Conservation (phyloP, 371 early-diverging fungal genomes). For the Saksenaea oblongispora region DNA sequence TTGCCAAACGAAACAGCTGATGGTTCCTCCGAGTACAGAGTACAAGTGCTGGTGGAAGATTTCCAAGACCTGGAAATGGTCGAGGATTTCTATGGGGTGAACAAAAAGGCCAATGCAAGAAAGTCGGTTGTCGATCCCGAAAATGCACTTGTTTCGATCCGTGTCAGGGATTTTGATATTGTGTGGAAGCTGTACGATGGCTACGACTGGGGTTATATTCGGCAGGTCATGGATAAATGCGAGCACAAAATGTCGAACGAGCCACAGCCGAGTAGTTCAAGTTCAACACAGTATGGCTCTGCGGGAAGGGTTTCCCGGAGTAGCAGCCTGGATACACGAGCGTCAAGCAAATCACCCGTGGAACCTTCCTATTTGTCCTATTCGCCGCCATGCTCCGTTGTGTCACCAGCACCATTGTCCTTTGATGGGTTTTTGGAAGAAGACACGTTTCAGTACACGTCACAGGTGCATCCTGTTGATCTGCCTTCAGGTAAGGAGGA, state of each 20-base stretch:
- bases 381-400: conserved; percentile 3
- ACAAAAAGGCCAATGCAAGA: conserved; percentile 23
- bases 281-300: neutral
- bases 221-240: conserved; percentile 11
- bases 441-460: conserved; percentile 16
- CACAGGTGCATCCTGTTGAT: neutral
- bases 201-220: conserved; percentile 50
- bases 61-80: conserved; percentile 45
- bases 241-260: neutral
- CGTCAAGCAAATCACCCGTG: neutral
- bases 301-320: conserved; percentile 11
- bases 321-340: conserved; percentile 11
- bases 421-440: conserved; percentile 6
- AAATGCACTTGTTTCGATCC: conserved; percentile 46
- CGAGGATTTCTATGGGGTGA: conserved; percentile 65
- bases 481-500: conserved; percentile 15
- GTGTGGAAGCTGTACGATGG: conserved; percentile 69
- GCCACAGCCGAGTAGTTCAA: neutral
- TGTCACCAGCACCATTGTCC: conserved; percentile 2
- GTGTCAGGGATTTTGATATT: conserved; percentile 60
- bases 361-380: neutral
- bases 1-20: neutral
- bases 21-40: conserved; percentile 18
- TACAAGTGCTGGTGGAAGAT: conserved; percentile 31
- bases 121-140: conserved; percentile 26